Evolutionary conservation across 2,329 filamentous ascomycete species (phyloP).

Genomic region (Stemphylium lycopersici): DNA sequence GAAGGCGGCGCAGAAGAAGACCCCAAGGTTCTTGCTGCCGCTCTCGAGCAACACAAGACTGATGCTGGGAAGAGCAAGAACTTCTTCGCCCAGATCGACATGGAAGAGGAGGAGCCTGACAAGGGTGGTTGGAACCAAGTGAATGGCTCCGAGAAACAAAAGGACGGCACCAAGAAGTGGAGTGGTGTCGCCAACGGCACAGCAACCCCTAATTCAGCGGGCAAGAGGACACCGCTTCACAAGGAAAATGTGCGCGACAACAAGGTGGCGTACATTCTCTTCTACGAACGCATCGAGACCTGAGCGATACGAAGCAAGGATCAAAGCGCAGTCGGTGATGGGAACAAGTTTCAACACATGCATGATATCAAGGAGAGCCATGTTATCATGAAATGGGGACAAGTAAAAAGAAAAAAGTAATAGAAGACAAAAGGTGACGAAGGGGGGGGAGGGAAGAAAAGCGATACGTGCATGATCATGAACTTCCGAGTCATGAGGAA

Average conservation of each 20-base stretch:
- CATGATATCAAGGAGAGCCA: slow-evolving; percentile 5
- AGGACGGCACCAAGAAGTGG: slow-evolving; percentile 69
- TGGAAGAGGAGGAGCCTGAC: slow-evolving; percentile 68
- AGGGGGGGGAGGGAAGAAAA: neutral
- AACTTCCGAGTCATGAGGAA: slow-evolving; percentile 19
- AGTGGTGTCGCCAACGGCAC: slow-evolving; percentile 68
- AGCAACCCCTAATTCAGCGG: slow-evolving; percentile 58
- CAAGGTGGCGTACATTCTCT: slow-evolving; percentile 95
- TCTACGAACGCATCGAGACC: slow-evolving; percentile 77
- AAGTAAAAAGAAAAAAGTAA: slow-evolving; percentile 6
- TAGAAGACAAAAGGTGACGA: neutral
- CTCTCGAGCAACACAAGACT: slow-evolving; percentile 71
- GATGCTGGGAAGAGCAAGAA: slow-evolving; percentile 65
- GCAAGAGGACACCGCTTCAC: slow-evolving; percentile 59
- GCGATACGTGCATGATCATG: slow-evolving; percentile 1
- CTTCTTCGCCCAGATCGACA: slow-evolving; percentile 69
- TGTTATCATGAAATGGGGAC: slow-evolving; percentile 9
- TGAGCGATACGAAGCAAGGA: slow-evolving; percentile 20
- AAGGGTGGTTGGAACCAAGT: slow-evolving; percentile 86
- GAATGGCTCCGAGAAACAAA: slow-evolving; percentile 64
- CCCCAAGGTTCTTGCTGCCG: slow-evolving; percentile 69
- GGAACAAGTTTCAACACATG: slow-evolving; percentile 1
- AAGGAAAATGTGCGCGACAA: slow-evolving; percentile 76
- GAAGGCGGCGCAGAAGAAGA: slow-evolving; percentile 83
- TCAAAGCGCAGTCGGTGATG: neutral